Percentiles rank a stretch among this genome's conserved stretches.
Evolutionary conservation across 495 filamentous ascomycete genomes (phyloP).

Genomic region (Penicillium verhagenii): DNA sequence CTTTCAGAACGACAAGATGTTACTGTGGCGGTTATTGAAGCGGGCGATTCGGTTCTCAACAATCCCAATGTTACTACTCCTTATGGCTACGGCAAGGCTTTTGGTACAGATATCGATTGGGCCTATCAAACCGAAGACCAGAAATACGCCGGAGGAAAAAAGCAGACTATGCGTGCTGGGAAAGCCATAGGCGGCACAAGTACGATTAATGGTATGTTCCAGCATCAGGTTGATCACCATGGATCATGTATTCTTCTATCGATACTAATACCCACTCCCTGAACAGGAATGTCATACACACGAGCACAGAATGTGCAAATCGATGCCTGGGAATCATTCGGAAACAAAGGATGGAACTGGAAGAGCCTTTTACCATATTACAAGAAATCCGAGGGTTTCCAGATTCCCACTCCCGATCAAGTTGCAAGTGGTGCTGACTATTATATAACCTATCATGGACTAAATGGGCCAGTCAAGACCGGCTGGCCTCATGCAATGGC

Average conservation of each 20-base stretch:
- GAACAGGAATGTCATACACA: constrained; percentile 48
- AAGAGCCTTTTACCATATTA: constrained; percentile 57
- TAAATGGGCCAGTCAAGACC: constrained; percentile 45
- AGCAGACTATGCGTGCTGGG: constrained; percentile 43
- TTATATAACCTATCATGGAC: constrained; percentile 46
- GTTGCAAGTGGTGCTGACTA: constrained; percentile 42
- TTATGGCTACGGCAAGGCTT: constrained; percentile 33
- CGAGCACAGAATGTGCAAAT: constrained; percentile 34
- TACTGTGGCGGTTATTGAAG: constrained; percentile 53
- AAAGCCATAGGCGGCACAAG: constrained; percentile 54
- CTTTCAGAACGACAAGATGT: constrained; percentile 46
- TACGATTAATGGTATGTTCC: constrained; percentile 45
- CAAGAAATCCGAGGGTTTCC: constrained; percentile 43
- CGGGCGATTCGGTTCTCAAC: constrained; percentile 46
- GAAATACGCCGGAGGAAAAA: constrained; percentile 30
- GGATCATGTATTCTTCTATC: not conserved
- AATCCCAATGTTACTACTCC: constrained; percentile 51
- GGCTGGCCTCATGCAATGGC: constrained; percentile 38
- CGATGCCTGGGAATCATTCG: constrained; percentile 57
- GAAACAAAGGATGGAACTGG: constrained; percentile 68
- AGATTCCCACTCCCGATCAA: constrained; percentile 38
- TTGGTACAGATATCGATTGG: constrained; percentile 51
- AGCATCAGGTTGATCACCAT: not conserved
- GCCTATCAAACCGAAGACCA: constrained; percentile 47
- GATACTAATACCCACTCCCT: not conserved